Evolutionary conservation across 371 early-diverging fungal genomes (phyloP).

Genomic region (Batrachochytrium dendrobatidis): DNA sequence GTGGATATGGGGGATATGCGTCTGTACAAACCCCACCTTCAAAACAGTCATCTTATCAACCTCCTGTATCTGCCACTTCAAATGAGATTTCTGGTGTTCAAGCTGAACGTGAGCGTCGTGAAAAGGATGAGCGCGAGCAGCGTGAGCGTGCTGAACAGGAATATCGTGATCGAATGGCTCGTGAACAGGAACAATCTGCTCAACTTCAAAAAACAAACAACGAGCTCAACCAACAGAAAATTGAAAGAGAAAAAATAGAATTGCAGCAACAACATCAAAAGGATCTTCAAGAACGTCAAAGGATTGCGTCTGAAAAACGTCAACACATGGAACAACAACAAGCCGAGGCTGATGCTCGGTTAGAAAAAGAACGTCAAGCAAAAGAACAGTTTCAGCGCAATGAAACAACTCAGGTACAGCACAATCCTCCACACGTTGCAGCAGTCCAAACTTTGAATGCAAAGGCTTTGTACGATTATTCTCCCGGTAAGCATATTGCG

Average conservation of each 20-base stretch:
- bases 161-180: slow-evolving; percentile 5
- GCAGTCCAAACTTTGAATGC: too few species aligned
- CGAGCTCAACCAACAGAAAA: slow-evolving; percentile 11
- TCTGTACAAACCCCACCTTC: too few species aligned
- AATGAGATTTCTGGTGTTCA: background rate
- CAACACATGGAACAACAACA: slow-evolving; percentile 3
- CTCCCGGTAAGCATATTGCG: background rate
- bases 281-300: slow-evolving; percentile 28
- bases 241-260: slow-evolving; percentile 34
- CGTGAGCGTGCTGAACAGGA: slow-evolving; percentile 25
- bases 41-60: too few species aligned
- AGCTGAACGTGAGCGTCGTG: slow-evolving; percentile 31
- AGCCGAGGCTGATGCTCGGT: background rate
- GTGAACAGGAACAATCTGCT: slow-evolving; percentile 4
- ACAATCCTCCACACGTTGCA: background rate
- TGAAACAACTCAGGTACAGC: background rate
- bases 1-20: too few species aligned
- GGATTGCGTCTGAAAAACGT: slow-evolving; percentile 11
- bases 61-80: slow-evolving; percentile 6
- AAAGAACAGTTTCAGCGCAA: background rate
- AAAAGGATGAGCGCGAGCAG: slow-evolving; percentile 26
- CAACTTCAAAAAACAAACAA: background rate
- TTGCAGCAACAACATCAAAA: slow-evolving; percentile 29
- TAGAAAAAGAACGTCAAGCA: too few species aligned
- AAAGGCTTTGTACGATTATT: too few species aligned